Percentiles rank a stretch among this genome's conserved stretches.
Conservation (phyloP, 1,139 yeast species). For the Protomyces inouyei region DNA sequence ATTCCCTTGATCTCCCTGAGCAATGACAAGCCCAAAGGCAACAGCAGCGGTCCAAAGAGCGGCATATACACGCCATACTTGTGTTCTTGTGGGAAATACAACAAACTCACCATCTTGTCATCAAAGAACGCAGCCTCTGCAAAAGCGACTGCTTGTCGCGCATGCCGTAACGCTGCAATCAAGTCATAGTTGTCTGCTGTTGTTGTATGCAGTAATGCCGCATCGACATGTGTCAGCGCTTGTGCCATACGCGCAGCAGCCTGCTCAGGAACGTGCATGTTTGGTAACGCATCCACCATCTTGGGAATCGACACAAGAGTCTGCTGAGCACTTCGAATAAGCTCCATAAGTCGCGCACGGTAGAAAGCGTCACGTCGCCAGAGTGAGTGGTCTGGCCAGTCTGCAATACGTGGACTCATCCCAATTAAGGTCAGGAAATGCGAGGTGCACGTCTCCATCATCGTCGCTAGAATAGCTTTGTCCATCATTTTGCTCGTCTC, state of each 20-base stretch:
- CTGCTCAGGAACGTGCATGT: conserved; percentile 75
- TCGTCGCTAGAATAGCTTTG: conserved; percentile 51
- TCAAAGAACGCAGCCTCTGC: conserved; percentile 85
- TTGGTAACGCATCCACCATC: conserved; percentile 61
- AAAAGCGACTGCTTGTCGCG: conserved; percentile 52
- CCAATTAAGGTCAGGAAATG: conserved; percentile 74
- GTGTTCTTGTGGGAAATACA: conserved; percentile 91
- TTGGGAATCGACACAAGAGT: conserved; percentile 68
- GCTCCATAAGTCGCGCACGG: conserved; percentile 54
- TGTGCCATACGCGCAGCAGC: conserved; percentile 50
- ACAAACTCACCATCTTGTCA: conserved; percentile 90
- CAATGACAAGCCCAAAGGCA: conserved; percentile 62
- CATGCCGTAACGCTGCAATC: conserved; percentile 36
- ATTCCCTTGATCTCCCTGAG: conserved; percentile 45
- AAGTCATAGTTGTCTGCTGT: not conserved
- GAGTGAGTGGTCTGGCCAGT: conserved; percentile 42
- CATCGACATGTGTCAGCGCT: conserved; percentile 43
- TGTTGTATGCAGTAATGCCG: conserved; percentile 35
- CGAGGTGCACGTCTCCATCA: conserved; percentile 63
- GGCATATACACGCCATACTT: conserved; percentile 91
- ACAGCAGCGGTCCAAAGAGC: conserved; percentile 71
- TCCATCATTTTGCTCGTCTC: conserved; percentile 39
- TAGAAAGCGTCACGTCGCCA: conserved; percentile 51
- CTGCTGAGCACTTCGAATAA: conserved; percentile 49
- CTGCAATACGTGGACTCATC: conserved; percentile 43